These are phyloP conservation scores for Capsella bursapastoris DNA, from an alignment of 345 rosid species.

Conservation along the genomic window DNA sequence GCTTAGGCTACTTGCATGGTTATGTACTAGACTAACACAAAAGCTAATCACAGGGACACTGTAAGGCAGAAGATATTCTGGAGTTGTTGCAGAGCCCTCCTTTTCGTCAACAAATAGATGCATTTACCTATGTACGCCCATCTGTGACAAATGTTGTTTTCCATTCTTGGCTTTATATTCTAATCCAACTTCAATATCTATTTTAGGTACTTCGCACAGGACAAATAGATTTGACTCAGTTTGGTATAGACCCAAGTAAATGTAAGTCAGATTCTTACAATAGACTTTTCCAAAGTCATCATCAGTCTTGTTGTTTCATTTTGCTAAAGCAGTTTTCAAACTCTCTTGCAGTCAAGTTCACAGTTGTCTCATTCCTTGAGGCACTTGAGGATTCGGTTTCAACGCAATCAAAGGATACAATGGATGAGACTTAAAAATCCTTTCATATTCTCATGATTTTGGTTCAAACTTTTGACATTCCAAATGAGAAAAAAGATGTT, in stretches of 20 bases:
- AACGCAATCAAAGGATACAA: conserved; percentile 34
- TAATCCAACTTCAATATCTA: conserved; percentile 26
- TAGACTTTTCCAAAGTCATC: neutral
- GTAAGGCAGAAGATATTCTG: conserved; percentile 75
- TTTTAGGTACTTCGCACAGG: conserved; percentile 91
- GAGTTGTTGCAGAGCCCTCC: conserved; percentile 94
- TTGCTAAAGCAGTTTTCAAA: neutral
- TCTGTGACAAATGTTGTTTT: conserved; percentile 24
- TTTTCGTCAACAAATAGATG: conserved; percentile 97
- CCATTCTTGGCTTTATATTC: conserved; percentile 12
- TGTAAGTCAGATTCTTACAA: conserved; percentile 54
- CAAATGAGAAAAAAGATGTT: neutral
- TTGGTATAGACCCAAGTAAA: conserved; percentile 89
- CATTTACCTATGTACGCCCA: conserved; percentile 82
- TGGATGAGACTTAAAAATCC: conserved; percentile 39
- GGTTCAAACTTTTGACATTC: conserved; percentile 18
- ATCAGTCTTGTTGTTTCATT: conserved; percentile 8
- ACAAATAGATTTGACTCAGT: conserved; percentile 91
- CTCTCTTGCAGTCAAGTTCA: conserved; percentile 76
- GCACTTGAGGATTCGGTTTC: conserved; percentile 93
- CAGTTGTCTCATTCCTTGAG: conserved; percentile 88
- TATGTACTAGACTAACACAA: conserved; percentile 21
- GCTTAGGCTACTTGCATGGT: conserved; percentile 2
- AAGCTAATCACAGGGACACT: conserved; percentile 63
- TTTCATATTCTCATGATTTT: conserved; percentile 18